Percentiles rank a stretch among this genome's conserved stretches.
Conservation (phyloP, 768 basidiomycete species). For the Hemileccinum impolitum region DNA sequence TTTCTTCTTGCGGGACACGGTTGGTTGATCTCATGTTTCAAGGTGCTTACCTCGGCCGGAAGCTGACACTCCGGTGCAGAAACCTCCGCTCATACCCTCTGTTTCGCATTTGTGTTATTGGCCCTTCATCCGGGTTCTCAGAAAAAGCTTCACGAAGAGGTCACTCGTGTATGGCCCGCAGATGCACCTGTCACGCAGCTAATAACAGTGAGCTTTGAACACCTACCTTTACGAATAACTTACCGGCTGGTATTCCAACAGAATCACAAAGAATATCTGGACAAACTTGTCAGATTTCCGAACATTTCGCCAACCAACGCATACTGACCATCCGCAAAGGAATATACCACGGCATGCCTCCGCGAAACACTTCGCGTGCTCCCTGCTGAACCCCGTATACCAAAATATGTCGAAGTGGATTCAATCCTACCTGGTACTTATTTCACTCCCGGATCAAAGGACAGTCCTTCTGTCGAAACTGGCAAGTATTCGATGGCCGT, state of each 20-base stretch:
- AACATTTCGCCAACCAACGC: background rate
- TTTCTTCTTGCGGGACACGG: constrained; percentile 51
- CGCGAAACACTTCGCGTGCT: constrained; percentile 46
- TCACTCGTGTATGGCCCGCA: constrained; percentile 37
- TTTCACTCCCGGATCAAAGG: constrained; percentile 30
- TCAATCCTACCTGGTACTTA: constrained; percentile 32
- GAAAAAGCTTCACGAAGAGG: constrained; percentile 42
- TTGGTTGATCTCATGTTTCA: constrained; percentile 11
- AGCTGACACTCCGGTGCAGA: constrained; percentile 31
- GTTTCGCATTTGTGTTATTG: constrained; percentile 41
- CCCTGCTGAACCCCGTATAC: constrained; percentile 36
- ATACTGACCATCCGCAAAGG: constrained; percentile 26
- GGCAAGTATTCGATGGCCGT: constrained; percentile 34
- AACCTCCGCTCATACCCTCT: constrained; percentile 45
- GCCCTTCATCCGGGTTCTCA: constrained; percentile 52
- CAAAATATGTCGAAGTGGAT: constrained; percentile 35
- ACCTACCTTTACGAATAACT: background rate
- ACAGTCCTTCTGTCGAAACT: constrained; percentile 15
- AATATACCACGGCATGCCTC: constrained; percentile 42
- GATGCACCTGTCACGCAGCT: constrained; percentile 25
- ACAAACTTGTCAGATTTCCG: constrained; percentile 31
- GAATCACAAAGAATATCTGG: constrained; percentile 40
- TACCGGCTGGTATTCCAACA: constrained; percentile 8
- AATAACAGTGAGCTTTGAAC: constrained; percentile 26
- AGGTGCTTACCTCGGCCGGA: background rate